Evolutionary conservation across 208 protist genomes (phyloP), one percentile per base, ranked within the genome.

Genomic region (Trypanosoma scelopori): DNA sequence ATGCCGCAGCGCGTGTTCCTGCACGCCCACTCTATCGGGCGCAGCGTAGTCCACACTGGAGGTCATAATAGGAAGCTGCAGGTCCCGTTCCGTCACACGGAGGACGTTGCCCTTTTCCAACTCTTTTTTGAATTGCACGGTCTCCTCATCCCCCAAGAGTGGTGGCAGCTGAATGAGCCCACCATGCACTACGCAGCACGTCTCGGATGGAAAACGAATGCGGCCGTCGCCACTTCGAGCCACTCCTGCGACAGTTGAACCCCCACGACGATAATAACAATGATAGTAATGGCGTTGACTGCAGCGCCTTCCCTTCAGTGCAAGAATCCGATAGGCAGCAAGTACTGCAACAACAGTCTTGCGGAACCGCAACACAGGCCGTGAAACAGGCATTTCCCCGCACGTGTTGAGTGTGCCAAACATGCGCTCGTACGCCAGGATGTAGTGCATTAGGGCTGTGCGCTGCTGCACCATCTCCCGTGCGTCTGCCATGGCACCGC

Each of bases 391-490:
- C 2, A 22, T 51, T 43, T 55, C 55, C 9, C 23, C 35, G 37
- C 55, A 58, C 4, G 16, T 16, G 51, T 47, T 75, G 18, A 65
- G 58, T n/a, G 63, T 12, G 13, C 51, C 55, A 37, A 56, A 59
- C 20, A 45, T 55, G 1, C 48, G 45, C 39, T 76, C 71, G 43
- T 60, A 63, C 4, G 32, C 39, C 22, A 72, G 48, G 39, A 75
- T 45, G 22, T 73, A 73, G n/a, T 53, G 74, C n/a, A 46, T 42
- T 11, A 86, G 46, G 3, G 81, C 81, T 35, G 35, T 62, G 16
- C 81, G 77, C 46, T 87, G 77, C 53, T 79, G 71, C 32, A 72
- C 23, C 59, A 84, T 74, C 47, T 87, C 81, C 7, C 65, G 68
- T 15, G 61, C 53, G 20, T 87, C 81, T 45, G 70, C 67, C 51